Evolutionary conservation across 106 monocot genomes (phyloP).

Genomic region (Dendrobium catenatum): DNA sequence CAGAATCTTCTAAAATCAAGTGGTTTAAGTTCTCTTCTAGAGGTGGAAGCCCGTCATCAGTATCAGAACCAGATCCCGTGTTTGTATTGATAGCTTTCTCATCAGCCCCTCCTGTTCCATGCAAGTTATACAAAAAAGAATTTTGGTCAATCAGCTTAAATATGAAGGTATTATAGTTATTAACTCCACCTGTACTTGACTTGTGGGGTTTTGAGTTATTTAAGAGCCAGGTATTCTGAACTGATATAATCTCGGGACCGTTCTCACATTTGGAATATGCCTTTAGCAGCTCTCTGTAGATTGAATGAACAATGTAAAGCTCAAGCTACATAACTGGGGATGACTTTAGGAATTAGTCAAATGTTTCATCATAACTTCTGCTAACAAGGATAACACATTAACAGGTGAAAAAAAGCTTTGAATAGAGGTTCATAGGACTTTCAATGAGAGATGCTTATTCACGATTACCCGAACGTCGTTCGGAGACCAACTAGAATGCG

Average conservation of each 20-base stretch:
- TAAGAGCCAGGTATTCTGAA: slow-evolving; percentile 84
- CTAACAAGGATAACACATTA: background rate
- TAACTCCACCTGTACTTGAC: slow-evolving; percentile 10
- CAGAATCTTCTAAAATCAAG: slow-evolving; percentile 38
- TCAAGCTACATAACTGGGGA: background rate
- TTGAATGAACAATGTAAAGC: slow-evolving; percentile 1
- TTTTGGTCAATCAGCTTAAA: background rate
- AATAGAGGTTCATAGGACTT: background rate
- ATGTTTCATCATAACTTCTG: background rate
- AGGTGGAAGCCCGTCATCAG: slow-evolving; percentile 83
- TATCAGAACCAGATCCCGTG: slow-evolving; percentile 43
- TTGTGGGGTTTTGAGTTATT: slow-evolving; percentile 47
- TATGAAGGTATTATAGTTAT: background rate
- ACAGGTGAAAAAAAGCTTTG: background rate
- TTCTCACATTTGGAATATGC: slow-evolving; percentile 87
- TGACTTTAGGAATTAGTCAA: background rate
- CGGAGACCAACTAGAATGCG: too few species aligned
- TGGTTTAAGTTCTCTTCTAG: slow-evolving; percentile 80
- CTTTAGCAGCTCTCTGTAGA: slow-evolving; percentile 74
- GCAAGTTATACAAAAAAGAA: background rate
- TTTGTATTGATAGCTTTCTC: slow-evolving; percentile 8
- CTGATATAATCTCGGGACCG: slow-evolving; percentile 57
- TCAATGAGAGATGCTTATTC: too few species aligned
- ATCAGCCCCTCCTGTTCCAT: slow-evolving; percentile 17
- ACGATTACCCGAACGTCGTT: too few species aligned